Base-by-base conservation (phyloP, 352 stramenopile species). In the Peronospora belbahrii region DNA sequence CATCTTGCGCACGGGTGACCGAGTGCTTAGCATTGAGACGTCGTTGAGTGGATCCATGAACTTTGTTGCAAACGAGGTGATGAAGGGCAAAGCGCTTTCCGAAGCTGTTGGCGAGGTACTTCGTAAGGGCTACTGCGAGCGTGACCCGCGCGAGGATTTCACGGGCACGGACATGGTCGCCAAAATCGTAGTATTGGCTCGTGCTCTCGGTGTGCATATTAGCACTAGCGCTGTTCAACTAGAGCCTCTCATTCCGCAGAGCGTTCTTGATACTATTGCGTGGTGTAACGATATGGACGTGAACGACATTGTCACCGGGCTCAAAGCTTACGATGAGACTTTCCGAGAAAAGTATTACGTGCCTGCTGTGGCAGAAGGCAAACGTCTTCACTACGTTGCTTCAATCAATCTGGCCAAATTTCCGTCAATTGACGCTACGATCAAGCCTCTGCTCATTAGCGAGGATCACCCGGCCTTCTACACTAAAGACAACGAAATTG, bases 21-120 rank as follows among this genome's bases (percentile, higher is more conserved):
- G 74, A 13, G 62, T 90, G 15, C 55, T 70, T 18, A 39, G 56
- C 28, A 84, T 90, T 33, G 62, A 73, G 19, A 67, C 70, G 1
- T 72, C 71, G 6, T 52, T 88, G n/a, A 90, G 78, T 22, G 78
- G 75, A 2, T 79, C 73, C 2, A 80, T 88, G 65, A 79, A 78
- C 35, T 88, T 67, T 19, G 75, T 88, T n/a, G 67, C 73, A 4
- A 84, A 83, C 50, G 55, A 83, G 25, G 60, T 90, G 0, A 86
- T 90, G 78, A 61, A 72, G n/a, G 78, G 78, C 43, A 66, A 71
- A 39, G 62, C 59, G 11, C 55, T 90, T 0, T 90, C 76, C 0
- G 32, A 66, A 41, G 79, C 79, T 20, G 63, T 90, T 2, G 57
- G 65, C 9, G 45, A 49, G 2, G 79, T 74, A 15, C 48, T 85